Base-by-base conservation (phyloP, 192 early-diverging fungal genomes). In the Entophlyctis luteolus region DNA sequence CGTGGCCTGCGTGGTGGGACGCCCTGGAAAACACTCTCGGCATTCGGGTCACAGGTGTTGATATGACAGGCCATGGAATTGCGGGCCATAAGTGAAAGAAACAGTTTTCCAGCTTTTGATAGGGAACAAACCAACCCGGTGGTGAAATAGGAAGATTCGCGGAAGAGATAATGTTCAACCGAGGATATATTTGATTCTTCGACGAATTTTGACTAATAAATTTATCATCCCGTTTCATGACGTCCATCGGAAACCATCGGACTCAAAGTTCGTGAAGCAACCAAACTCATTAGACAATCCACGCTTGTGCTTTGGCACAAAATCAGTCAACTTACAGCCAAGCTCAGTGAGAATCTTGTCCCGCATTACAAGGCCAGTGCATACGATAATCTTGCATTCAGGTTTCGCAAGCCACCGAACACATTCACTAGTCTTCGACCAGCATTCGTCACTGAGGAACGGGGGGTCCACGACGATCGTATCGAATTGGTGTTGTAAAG, bases 1-100 rank as follows among this genome's bases (percentile, higher is more conserved):
- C 96, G 1, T 99, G 96, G 96, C 96, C 96, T 27, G 86, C 80
- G 50, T 99, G 96, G 96, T 99, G 96, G 96, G 95, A 99, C 60
- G 86, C 90, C 39, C 79, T 99, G 8, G 90, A 91, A 48, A 82
- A 87, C 63, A 86, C 86, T 27, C 76, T 99, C 37, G 88, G 88
- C 23, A 88, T 88, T 4, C 75, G 77, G 4, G 68, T 76, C 4
- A 37, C 29, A 16, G 86, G 80, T 65, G 68, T 78, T 3, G 91
- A 90, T 53, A 48, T 84, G 53, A 23, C 29, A 22, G 20, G 29
- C 12, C 39, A 68, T 48, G 67, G 67, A 22, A 37, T 25, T 22
- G 56, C 56, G 18, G 56, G 56, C 32, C 20, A 58, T 20, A 38
- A 58, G 50, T n/a, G n/a, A n/a, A n/a, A n/a, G n/a, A n/a, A n/a